Evolutionary conservation across 2,329 filamentous ascomycete genomes (phyloP).

Genomic region (Penicillium verrucosum): DNA sequence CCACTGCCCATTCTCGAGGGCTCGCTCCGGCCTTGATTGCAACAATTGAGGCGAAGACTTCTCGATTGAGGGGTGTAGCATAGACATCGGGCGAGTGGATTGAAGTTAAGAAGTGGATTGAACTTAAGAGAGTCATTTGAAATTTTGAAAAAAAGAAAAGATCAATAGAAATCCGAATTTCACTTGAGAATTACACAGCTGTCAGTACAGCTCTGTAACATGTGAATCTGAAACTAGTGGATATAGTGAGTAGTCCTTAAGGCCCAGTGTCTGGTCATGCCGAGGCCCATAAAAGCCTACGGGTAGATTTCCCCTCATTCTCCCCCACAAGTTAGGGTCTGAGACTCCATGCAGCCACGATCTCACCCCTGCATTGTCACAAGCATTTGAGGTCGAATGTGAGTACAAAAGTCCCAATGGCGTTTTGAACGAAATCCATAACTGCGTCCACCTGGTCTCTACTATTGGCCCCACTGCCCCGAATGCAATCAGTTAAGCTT

Average conservation of each 20-base stretch:
- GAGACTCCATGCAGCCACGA: background rate
- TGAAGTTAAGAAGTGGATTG: too few species aligned
- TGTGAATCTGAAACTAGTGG: background rate
- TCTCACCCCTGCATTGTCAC: background rate
- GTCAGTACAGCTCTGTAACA: background rate
- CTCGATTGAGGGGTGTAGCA: background rate
- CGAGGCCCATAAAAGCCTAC: background rate
- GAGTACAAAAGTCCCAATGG: background rate
- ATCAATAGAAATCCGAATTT: background rate
- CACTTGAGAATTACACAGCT: background rate
- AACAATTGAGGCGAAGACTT: background rate
- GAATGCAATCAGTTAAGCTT: background rate
- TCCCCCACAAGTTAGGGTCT: background rate
- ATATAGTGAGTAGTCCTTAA: background rate
- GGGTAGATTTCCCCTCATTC: background rate
- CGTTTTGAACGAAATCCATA: background rate
- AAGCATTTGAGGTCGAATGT: background rate
- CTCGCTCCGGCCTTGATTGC: background rate
- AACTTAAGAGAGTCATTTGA: background rate
- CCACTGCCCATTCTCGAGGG: constrained; percentile 1
- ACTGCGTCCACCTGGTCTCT: background rate
- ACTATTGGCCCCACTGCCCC: background rate
- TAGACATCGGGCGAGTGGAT: background rate
- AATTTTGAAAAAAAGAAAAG: background rate
- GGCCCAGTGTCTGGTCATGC: background rate